Evolutionary conservation across 2,329 filamentous ascomycete species (phyloP).

Genomic region (Pyricularia pennisetigena): DNA sequence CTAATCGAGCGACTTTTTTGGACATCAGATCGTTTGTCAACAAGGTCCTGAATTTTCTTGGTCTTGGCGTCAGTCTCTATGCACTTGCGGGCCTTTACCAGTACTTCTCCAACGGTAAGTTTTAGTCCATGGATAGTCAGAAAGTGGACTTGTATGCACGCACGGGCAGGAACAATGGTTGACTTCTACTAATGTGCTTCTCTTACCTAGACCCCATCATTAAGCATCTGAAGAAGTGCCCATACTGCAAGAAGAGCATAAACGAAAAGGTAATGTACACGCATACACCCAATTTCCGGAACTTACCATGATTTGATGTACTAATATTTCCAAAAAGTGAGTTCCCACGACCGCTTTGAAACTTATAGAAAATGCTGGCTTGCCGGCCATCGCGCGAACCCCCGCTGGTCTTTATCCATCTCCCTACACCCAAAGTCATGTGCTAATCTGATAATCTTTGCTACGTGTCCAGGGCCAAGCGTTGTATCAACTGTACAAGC

Average conservation of each 20-base stretch:
- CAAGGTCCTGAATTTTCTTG: conserved; percentile 54
- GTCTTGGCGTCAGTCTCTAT: conserved; percentile 57
- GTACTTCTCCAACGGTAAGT: conserved; percentile 32
- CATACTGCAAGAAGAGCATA: conserved; percentile 54
- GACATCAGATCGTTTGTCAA: conserved; percentile 47
- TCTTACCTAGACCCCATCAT: conserved; percentile 51
- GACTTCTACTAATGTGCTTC: not conserved
- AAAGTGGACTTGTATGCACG: not conserved
- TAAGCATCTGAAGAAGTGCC: conserved; percentile 59
- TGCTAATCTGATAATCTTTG: not conserved
- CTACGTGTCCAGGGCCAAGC: conserved; percentile 21
- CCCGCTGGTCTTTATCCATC: not conserved
- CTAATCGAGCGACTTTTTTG: not conserved
- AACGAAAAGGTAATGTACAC: conserved; percentile 46
- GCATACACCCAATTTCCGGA: not conserved
- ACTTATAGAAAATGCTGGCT: not conserved
- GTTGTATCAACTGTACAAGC: conserved; percentile 39
- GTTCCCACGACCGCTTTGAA: not conserved
- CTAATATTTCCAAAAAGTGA: not conserved
- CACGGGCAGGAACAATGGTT: not conserved
- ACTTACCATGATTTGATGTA: not conserved
- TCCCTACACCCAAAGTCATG: not conserved
- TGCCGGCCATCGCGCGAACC: not conserved
- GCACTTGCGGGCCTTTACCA: conserved; percentile 53
- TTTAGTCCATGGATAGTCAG: no score